Conservation (phyloP, 768 basidiomycete genomes). For the Tylopilus vinaceipallidus region DNA sequence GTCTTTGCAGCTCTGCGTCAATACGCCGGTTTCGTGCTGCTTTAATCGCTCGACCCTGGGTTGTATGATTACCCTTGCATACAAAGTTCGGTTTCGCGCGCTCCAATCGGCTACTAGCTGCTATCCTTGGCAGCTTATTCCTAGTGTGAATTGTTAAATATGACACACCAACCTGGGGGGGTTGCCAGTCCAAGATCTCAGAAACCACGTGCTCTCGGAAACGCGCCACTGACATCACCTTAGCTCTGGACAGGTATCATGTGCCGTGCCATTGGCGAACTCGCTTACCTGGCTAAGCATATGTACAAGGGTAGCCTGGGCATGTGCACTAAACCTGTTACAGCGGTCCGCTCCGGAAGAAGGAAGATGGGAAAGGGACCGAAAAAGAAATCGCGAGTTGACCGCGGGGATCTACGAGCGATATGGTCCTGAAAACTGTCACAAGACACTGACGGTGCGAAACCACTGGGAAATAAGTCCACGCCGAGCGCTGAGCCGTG, state of each 20-base stretch:
- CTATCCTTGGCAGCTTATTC: neutral
- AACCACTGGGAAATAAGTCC: conserved; percentile 3
- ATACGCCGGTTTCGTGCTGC: neutral
- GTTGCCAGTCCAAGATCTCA: neutral
- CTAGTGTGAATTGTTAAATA: neutral
- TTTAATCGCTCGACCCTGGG: neutral
- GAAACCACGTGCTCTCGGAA: conserved; percentile 1
- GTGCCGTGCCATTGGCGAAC: neutral
- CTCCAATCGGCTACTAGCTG: neutral
- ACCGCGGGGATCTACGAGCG: neutral
- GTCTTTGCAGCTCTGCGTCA: neutral
- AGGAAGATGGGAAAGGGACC: neutral
- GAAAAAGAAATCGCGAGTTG: neutral
- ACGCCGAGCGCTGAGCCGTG: neutral
- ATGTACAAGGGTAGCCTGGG: neutral
- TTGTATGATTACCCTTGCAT: neutral
- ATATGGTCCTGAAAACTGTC: conserved; percentile 1
- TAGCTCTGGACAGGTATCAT: neutral
- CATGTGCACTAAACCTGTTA: neutral
- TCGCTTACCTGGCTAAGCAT: conserved; percentile 1
- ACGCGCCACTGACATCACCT: neutral
- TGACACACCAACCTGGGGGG: neutral
- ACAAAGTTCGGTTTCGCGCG: neutral
- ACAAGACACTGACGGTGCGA: conserved; percentile 3
- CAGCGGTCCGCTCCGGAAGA: neutral